These are phyloP conservation scores for Xylariaceae sp. DNA, from an alignment of 2,329 filamentous ascomycete genomes.

Conservation along the genomic window DNA sequence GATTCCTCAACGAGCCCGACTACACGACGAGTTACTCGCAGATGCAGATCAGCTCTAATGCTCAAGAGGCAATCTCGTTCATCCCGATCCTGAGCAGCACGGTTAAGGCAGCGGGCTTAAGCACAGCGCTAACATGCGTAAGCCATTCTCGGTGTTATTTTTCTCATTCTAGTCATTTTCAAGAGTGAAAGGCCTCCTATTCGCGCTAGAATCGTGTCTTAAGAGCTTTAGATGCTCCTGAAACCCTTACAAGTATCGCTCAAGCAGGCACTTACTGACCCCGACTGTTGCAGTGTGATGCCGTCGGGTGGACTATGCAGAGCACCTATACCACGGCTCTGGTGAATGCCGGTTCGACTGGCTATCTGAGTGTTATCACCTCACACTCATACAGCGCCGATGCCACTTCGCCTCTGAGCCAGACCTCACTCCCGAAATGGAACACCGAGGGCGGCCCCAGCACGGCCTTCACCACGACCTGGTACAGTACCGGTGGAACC, in stretches of 20 bases:
- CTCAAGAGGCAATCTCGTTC: slow-evolving; percentile 40
- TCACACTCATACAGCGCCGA: slow-evolving; percentile 30
- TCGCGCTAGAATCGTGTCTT: too few species aligned
- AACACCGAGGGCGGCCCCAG: slow-evolving; percentile 51
- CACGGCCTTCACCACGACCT: slow-evolving; percentile 42
- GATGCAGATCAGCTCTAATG: slow-evolving; percentile 44
- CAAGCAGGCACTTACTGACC: too few species aligned
- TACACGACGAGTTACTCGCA: slow-evolving; percentile 45
- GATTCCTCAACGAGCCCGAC: slow-evolving; percentile 56
- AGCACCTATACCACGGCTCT: slow-evolving; percentile 23
- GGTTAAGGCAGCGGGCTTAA: slow-evolving; percentile 46
- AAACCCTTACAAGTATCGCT: too few species aligned
- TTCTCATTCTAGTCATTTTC: too few species aligned
- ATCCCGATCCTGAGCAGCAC: slow-evolving; percentile 48
- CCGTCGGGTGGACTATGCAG: slow-evolving; percentile 30
- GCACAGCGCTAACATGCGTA: slow-evolving; percentile 51
- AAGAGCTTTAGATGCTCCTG: too few species aligned
- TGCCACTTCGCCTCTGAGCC: slow-evolving; percentile 18
- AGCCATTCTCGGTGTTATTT: too few species aligned
- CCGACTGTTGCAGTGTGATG: too few species aligned
- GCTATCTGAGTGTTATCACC: slow-evolving; percentile 26
- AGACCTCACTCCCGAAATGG: slow-evolving; percentile 46
- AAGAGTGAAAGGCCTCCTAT: too few species aligned
- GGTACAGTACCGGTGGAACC: slow-evolving; percentile 47
- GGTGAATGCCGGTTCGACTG: slow-evolving; percentile 16